Evolutionary conservation across 805 yeast genomes (phyloP).

Genomic region (Pichia gijzeniarum): DNA sequence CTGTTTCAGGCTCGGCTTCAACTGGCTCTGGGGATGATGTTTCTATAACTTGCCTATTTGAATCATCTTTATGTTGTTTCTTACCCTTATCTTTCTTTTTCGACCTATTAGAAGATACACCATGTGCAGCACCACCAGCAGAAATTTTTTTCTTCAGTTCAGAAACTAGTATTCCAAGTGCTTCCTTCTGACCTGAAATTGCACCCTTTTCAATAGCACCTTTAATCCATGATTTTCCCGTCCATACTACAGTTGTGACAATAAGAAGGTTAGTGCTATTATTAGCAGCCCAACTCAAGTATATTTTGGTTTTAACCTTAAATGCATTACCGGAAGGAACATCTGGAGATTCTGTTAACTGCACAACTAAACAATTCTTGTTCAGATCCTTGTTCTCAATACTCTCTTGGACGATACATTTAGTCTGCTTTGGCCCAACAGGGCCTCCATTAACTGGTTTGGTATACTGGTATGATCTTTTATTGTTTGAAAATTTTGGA

Average conservation of each 20-base stretch:
- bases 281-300: constrained; percentile 56
- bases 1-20: neutral
- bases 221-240: constrained; percentile 72
- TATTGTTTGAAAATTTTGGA: constrained; percentile 31
- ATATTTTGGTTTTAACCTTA: constrained; percentile 50
- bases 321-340: constrained; percentile 77
- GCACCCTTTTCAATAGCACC: constrained; percentile 71
- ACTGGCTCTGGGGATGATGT: constrained; percentile 1
- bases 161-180: constrained; percentile 42
- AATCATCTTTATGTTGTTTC: constrained; percentile 11
- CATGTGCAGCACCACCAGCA: constrained; percentile 21
- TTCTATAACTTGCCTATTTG: constrained; percentile 5
- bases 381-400: constrained; percentile 47
- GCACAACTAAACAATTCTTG: constrained; percentile 42
- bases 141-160: constrained; percentile 38
- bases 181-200: constrained; percentile 63
- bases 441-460: constrained; percentile 62
- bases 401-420: constrained; percentile 56
- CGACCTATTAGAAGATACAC: constrained; percentile 18
- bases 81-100: constrained; percentile 8
- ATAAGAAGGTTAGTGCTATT: constrained; percentile 49
- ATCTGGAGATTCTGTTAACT: constrained; percentile 65
- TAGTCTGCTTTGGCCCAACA: constrained; percentile 73
- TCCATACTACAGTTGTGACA: constrained; percentile 58
- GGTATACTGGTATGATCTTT: constrained; percentile 48